Percentiles rank a stretch among this genome's conserved stretches.
phyloP scores from a whole-genome alignment of 129 eudicot species.

The Flaveria linearis region DNA sequence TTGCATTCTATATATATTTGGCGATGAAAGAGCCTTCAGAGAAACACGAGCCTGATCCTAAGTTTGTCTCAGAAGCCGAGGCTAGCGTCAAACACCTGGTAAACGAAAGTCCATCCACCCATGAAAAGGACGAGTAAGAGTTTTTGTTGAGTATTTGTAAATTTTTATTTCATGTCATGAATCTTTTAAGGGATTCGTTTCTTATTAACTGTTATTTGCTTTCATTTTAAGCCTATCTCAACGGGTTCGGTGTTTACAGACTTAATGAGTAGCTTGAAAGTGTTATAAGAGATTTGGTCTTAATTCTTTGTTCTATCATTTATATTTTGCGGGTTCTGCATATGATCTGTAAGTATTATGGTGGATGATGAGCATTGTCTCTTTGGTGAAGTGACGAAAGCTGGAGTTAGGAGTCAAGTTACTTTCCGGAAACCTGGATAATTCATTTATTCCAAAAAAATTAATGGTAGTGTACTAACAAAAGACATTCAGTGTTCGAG shows the following conservation, averaged over 20 bases:
- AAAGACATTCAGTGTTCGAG: too few species aligned
- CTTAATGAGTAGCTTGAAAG: background rate
- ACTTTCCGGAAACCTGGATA: too few species aligned
- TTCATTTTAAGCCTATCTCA: background rate
- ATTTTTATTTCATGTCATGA: conserved; percentile 3
- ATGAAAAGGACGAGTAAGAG: conserved; percentile 49
- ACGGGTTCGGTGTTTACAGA: background rate
- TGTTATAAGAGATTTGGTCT: background rate
- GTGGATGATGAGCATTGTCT: too few species aligned
- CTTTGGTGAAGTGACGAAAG: too few species aligned
- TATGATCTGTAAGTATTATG: too few species aligned
- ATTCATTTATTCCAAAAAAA: too few species aligned
- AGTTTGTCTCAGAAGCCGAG: conserved; percentile 70
- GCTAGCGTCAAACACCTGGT: conserved; percentile 54
- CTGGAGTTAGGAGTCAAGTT: too few species aligned
- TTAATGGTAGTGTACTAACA: too few species aligned
- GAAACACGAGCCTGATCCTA: conserved; percentile 80
- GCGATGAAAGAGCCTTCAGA: conserved; percentile 79
- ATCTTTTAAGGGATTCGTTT: background rate
- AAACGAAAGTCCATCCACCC: conserved; percentile 38
- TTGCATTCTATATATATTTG: conserved; percentile 72
- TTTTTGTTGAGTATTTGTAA: background rate
- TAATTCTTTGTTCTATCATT: too few species aligned
- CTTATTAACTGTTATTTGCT: background rate
- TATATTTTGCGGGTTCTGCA: too few species aligned